phyloP scores from a whole-genome alignment of 257 asterid species.

The Solanum neorickii region DNA sequence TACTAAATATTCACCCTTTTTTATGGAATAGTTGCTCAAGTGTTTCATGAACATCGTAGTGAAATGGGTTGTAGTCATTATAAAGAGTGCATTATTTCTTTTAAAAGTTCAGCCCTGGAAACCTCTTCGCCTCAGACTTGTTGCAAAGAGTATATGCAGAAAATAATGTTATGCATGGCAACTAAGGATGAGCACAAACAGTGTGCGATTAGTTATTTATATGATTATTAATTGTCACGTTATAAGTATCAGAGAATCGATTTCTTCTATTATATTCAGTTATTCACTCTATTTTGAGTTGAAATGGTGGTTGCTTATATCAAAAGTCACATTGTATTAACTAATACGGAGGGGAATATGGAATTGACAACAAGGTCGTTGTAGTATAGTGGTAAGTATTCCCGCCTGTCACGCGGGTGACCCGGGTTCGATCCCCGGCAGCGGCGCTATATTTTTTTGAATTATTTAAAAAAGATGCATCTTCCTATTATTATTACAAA shows the following conservation, averaged over 20 bases:
- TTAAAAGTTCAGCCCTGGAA: background rate
- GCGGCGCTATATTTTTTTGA: constrained; percentile 26
- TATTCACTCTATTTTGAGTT: background rate
- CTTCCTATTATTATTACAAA: background rate
- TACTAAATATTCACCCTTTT: background rate
- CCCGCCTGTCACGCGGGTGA: constrained; percentile 98
- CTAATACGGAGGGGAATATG: fast-evolving
- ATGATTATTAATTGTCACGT: background rate
- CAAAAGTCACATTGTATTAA: too few relatives aligned
- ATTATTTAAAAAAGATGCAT: background rate
- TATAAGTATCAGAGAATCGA: background rate
- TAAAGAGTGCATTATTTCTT: background rate
- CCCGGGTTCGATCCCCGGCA: constrained; percentile 99
- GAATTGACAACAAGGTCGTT: background rate
- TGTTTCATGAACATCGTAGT: background rate
- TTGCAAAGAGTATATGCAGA: background rate
- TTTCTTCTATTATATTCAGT: background rate
- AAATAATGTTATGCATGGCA: background rate
- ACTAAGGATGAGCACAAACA: background rate
- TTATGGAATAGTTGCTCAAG: background rate
- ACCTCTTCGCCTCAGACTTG: background rate
- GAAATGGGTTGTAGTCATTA: background rate
- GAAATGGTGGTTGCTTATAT: too few relatives aligned
- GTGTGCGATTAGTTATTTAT: background rate
- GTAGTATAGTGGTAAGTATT: background rate